Percentiles rank a stretch among this genome's conserved stretches.
These are phyloP conservation scores for Eucalyptus pauciflora DNA, from an alignment of 345 rosid genomes.

Conservation along the genomic window DNA sequence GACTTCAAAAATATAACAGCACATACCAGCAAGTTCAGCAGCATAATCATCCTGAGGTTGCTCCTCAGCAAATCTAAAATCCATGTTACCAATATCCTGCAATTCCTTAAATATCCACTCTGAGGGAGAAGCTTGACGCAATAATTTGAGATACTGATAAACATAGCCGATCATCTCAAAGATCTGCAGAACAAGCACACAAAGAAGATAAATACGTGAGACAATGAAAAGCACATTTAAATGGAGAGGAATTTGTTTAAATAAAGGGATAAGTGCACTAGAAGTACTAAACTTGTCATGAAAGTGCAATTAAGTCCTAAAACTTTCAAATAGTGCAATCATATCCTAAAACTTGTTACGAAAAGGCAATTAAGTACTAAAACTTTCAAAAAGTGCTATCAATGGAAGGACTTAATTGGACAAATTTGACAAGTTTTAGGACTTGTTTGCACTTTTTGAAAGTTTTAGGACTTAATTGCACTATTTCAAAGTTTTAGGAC, in stretches of 20 bases:
- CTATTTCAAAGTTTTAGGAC: not conserved
- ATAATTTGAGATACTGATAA: conserved; percentile 77
- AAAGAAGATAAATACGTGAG: not conserved
- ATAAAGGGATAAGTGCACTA: not conserved
- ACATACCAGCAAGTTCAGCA: conserved; percentile 83
- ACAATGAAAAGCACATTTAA: not conserved
- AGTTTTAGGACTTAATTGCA: not conserved
- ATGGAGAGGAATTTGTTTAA: not conserved
- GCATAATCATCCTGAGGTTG: conserved; percentile 98
- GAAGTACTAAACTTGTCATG: not conserved
- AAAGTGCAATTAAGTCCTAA: not conserved
- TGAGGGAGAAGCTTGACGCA: conserved; percentile 69
- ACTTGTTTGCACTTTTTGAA: not conserved
- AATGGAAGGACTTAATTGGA: not conserved
- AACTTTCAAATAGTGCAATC: not conserved
- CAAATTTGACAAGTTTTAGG: not conserved
- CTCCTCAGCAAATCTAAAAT: conserved; percentile 89
- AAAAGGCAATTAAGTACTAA: not conserved
- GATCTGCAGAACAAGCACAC: conserved; percentile 30
- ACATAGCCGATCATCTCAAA: conserved; percentile 71
- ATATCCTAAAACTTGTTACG: not conserved
- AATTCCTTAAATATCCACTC: conserved; percentile 98
- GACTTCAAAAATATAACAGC: not conserved
- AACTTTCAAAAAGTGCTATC: not conserved
- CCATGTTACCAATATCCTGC: conserved; percentile 92